A percentile compares a stretch with the other conserved stretches of the same genome.
These are phyloP conservation scores for Sicyos baderoa DNA, from an alignment of 306 rosid genomes.

Conservation along the genomic window DNA sequence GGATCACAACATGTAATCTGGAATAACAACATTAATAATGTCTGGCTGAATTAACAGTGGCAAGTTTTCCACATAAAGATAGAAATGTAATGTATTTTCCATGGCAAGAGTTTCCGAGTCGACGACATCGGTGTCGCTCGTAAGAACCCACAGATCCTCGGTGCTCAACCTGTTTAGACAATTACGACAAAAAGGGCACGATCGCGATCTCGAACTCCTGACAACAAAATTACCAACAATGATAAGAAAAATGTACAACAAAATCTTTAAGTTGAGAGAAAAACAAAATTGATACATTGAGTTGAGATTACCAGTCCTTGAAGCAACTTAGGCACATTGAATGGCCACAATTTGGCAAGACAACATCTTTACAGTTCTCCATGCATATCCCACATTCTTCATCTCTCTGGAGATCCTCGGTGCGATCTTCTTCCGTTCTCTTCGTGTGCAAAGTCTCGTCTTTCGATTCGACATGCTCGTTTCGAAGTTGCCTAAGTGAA, in stretches of 20 bases:
- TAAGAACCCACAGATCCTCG: conserved; percentile 56
- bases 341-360: conserved; percentile 68
- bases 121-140: conserved; percentile 35
- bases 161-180: conserved; percentile 42
- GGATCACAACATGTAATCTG: too few species aligned
- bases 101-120: too few species aligned
- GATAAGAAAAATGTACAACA: neutral
- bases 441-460: conserved; percentile 26
- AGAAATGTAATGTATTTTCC: too few species aligned
- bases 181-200: conserved; percentile 74
- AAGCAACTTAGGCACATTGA: conserved; percentile 62
- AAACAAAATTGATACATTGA: neutral
- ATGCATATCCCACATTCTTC: conserved; percentile 78
- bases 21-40: too few species aligned
- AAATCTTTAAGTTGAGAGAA: neutral
- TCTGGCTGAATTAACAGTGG: too few species aligned
- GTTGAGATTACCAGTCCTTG: conserved; percentile 47
- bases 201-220: conserved; percentile 62
- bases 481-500: conserved; percentile 56
- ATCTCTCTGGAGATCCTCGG: conserved; percentile 37
- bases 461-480: conserved; percentile 34
- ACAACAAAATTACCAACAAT: neutral
- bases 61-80: too few species aligned
- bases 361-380: conserved; percentile 53
- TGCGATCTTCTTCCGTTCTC: conserved; percentile 26